Conservation (phyloP, 257 asterid genomes). For the Solanum medicagineum region DNA sequence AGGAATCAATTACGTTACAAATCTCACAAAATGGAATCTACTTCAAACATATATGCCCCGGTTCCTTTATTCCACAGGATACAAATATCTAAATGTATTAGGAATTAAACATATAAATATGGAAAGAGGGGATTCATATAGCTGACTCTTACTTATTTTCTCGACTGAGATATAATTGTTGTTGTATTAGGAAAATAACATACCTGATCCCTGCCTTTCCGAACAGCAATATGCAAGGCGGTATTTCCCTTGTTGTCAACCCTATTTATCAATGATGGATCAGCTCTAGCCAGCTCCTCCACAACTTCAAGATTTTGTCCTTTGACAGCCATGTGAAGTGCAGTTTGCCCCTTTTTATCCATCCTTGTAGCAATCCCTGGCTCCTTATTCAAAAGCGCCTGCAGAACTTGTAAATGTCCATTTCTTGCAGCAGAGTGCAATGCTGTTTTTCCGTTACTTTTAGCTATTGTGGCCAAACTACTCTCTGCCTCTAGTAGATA, state of each 20-base stretch:
- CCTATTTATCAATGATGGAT: slow-evolving; percentile 21
- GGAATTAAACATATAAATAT: not conserved
- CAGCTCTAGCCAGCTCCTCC: slow-evolving; percentile 17
- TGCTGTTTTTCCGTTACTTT: slow-evolving; percentile 35
- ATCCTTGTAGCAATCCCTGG: slow-evolving; percentile 8
- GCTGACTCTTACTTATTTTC: not conserved
- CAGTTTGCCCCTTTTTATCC: slow-evolving; percentile 42
- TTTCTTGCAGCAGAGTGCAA: slow-evolving; percentile 42
- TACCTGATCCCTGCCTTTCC: slow-evolving; percentile 32
- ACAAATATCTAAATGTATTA: not conserved
- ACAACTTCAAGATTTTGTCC: slow-evolving; percentile 37
- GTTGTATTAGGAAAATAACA: not conserved
- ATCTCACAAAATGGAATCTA: not conserved
- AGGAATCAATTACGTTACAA: not conserved
- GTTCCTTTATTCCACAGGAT: not conserved
- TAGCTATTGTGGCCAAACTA: slow-evolving; percentile 26
- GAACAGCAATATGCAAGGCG: slow-evolving; percentile 27
- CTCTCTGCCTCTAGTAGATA: slow-evolving; percentile 23
- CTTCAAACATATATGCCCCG: not conserved
- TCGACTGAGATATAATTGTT: not conserved
- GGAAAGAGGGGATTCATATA: not conserved
- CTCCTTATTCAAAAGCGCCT: slow-evolving; percentile 26
- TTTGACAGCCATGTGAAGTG: slow-evolving; percentile 48
- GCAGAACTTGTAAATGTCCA: slow-evolving; percentile 28
- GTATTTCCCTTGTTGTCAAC: slow-evolving; percentile 36